Evolutionary conservation across 257 asterid species (phyloP).

Genomic region (Solanum chiquidenum): DNA sequence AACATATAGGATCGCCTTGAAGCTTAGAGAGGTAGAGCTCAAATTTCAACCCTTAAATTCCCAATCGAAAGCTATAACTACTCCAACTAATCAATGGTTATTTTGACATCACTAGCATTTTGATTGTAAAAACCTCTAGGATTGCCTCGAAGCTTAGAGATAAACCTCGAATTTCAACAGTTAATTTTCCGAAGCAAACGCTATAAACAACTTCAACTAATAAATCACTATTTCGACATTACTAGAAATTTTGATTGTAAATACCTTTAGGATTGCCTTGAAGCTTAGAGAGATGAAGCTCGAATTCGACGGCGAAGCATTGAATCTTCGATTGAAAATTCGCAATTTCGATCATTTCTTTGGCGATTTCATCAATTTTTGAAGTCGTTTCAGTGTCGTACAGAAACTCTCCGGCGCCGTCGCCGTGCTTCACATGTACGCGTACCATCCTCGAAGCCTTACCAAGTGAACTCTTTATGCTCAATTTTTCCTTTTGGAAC

Average conservation of each 20-base stretch:
- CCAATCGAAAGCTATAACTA: background rate
- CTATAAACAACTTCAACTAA: background rate
- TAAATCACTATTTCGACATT: background rate
- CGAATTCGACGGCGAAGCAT: conserved; percentile 2
- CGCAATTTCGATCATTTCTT: conserved; percentile 11
- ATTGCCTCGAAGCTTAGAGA: background rate
- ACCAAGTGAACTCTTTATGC: background rate
- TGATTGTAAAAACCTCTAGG: background rate
- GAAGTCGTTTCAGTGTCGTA: conserved; percentile 13
- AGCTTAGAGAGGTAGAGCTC: conserved; percentile 5
- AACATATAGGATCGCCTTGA: background rate
- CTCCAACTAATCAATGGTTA: background rate
- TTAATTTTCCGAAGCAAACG: background rate
- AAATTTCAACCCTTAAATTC: background rate
- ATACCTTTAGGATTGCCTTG: background rate
- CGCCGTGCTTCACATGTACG: conserved; percentile 12
- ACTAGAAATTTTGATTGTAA: background rate
- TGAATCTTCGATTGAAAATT: conserved; percentile 22
- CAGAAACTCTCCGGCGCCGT: conserved; percentile 12
- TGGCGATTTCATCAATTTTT: conserved; percentile 7
- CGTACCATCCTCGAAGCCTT: conserved; percentile 15
- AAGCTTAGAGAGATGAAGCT: conserved; percentile 8
- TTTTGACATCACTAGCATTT: background rate
- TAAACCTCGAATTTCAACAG: background rate
- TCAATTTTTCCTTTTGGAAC: background rate